Base-by-base conservation (phyloP, 129 eudicot species). In the Erigeron canadensis region DNA sequence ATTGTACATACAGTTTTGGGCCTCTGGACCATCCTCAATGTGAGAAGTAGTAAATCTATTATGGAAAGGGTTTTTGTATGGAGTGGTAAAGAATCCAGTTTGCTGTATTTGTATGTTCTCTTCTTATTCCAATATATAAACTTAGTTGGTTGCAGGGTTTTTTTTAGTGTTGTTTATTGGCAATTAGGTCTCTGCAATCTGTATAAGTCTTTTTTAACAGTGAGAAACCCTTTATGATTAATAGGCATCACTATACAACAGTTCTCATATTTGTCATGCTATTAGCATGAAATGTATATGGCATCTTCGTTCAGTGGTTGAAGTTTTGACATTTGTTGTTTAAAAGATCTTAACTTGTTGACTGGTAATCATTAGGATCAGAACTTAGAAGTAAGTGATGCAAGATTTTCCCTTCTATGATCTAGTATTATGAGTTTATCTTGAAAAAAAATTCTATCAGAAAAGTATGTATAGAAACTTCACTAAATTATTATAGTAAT, bases 221-320 rank as follows among this genome's bases (percentile, higher is more conserved):
- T 62, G 38, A 17, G 17, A 63, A 10, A 17, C 48, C 4, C 34
- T 9, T 64, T 17, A 17, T 22, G 42, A 34, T 19, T 6, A 10
- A 22, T 57, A 71, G 21, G 43, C 56, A 40, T 39, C 42, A 59
- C 43, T 41, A 15, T 21, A 58, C 66, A 41, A 48, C 47, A 28
- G 28, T 48, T n/a, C 61, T 8, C 37, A 43, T 71, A 18, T 9
- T 13, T 3, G 11, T 37, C 53, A 19, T 7, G 38, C 17, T 22
- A n/a, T 53, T 47, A 37, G 21, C 38, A 38, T 15, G 16, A 15
- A 9, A 51, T 53, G n/a, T 68, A 38, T 40, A 39, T 63, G 8
- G 45, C 44, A 63, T 63, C n/a, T 38, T 63, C 48, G 38, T 63
- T 63, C 48, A 41, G 23, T 63, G 21, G 42, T 38, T 34, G 17